phyloP scores from a whole-genome alignment of 1,284 basidiomycete genomes.

The Cystobasidium pallidum region DNA sequence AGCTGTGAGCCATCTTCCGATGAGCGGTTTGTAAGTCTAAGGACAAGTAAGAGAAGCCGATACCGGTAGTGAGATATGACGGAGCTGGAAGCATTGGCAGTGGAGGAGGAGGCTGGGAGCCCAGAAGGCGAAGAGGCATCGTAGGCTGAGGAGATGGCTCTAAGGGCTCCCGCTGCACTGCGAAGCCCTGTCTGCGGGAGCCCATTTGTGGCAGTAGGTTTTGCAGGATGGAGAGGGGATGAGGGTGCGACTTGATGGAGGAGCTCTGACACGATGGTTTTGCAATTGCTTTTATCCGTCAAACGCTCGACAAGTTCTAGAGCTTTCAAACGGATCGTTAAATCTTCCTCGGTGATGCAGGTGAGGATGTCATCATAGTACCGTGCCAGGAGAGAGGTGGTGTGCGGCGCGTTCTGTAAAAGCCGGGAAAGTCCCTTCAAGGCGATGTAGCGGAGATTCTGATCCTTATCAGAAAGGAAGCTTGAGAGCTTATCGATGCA shows the following conservation, averaged over 20 bases:
- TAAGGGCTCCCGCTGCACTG: constrained; percentile 40
- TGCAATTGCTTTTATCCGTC: constrained; percentile 81
- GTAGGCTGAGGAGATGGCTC: constrained; percentile 52
- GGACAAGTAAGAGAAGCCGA: constrained; percentile 60
- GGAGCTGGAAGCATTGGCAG: constrained; percentile 56
- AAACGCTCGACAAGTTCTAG: constrained; percentile 91
- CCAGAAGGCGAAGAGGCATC: constrained; percentile 32
- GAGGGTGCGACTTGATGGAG: constrained; percentile 79
- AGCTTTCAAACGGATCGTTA: constrained; percentile 92
- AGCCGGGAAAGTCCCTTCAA: constrained; percentile 94
- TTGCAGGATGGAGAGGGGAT: not conserved
- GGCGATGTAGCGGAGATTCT: constrained; percentile 96
- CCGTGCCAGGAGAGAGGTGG: constrained; percentile 70
- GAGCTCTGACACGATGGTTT: constrained; percentile 83
- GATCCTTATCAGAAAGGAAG: constrained; percentile 90
- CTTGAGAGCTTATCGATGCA: constrained; percentile 92
- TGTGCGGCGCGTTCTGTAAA: constrained; percentile 83
- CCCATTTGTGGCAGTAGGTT: too few species aligned
- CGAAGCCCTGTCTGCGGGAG: not conserved
- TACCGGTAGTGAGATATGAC: constrained; percentile 53
- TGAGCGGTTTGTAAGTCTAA: constrained; percentile 46
- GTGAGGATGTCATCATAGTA: constrained; percentile 90
- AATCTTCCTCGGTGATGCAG: constrained; percentile 88
- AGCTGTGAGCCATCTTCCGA: constrained; percentile 60
- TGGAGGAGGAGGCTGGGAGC: constrained; percentile 17